Base-by-base conservation (phyloP, 2,329 filamentous ascomycete species). In the Hawksworthiomyces lignivorus region DNA sequence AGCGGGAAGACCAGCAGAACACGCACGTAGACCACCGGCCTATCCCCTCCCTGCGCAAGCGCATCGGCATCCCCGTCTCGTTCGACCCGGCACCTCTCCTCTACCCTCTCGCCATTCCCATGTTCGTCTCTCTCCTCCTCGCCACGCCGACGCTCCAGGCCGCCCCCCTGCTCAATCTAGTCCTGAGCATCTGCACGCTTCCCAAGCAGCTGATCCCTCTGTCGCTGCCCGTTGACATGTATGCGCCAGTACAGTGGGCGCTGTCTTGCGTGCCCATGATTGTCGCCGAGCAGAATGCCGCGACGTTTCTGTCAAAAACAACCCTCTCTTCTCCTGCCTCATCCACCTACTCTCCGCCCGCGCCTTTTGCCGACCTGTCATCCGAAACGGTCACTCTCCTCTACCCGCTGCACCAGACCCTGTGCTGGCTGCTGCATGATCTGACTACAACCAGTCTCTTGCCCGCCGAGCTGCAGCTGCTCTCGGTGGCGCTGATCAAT, bases 81-180 rank as follows among this genome's bases (percentile, higher is more conserved):
- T 94, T 96, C 61, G 90, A 97, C 56, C 89, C 88, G 3, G 90
- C 90, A 7, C 87, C 89, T 10, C 70, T 95, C n/a, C 62, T 96
- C 44, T 97, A 96, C 57, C 90, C 90, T 15, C 74, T 83, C 6
- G 63, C 81, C 3, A 70, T 95, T 22, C 87, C 89, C 1, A 63
- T 89, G 14, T 70, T 89, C 34, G 82, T 92, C 21, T 80, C 88
- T 2, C 67, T 92, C 5, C 80, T 89, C 9, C 70, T 95, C 31
- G 77, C 80, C 7, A 69, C 72, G 38, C 72, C 75, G 36, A 77
- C 76, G 34, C 63, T 94, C 7, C 81, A 84, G 2, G 34, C 36
- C 0, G 49, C 49, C 1, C 49, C 49, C 4, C 41, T 51, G 18
- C 36, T 51, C 14, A 95, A 92, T 54, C 75, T 95, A 29, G 71